Conservation (phyloP, 129 eudicot genomes). For the Gnaphalium uliginosum region DNA sequence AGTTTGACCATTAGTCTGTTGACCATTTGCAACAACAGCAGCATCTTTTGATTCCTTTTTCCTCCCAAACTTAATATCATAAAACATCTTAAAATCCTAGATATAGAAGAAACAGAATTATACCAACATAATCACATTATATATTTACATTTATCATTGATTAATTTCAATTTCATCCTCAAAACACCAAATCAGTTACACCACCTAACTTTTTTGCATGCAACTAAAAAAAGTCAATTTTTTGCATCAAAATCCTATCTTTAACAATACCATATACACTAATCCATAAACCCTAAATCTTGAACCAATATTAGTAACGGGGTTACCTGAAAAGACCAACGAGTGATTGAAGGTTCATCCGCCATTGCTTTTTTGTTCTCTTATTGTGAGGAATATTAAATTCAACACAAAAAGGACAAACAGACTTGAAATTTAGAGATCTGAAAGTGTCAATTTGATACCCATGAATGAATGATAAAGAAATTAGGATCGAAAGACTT, state of each 20-base stretch:
- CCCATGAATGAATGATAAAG: not conserved
- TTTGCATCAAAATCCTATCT: not conserved
- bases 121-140: conserved; percentile 25
- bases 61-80: conserved; percentile 99
- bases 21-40: conserved; percentile 40
- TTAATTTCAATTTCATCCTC: conserved; percentile 8
- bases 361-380: conserved; percentile 36
- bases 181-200: not conserved
- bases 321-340: conserved; percentile 74
- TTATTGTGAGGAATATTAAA: conserved; percentile 12
- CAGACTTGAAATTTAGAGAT: conserved; percentile 19
- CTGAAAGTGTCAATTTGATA: conserved; percentile 11
- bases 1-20: conserved; percentile 34
- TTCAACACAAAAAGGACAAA: conserved; percentile 20
- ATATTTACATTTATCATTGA: not conserved
- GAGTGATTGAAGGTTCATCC: conserved; percentile 72
- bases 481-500: not conserved
- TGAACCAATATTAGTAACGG: not conserved
- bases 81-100: conserved; percentile 98
- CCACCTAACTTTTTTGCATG: not conserved
- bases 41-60: conserved; percentile 55
- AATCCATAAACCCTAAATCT: not conserved
- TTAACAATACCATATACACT: not conserved
- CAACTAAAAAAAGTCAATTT: not conserved
- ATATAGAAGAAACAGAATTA: conserved; percentile 40